These are phyloP conservation scores for Teunomyces atbi DNA, from an alignment of 805 yeast genomes.

Conservation along the genomic window DNA sequence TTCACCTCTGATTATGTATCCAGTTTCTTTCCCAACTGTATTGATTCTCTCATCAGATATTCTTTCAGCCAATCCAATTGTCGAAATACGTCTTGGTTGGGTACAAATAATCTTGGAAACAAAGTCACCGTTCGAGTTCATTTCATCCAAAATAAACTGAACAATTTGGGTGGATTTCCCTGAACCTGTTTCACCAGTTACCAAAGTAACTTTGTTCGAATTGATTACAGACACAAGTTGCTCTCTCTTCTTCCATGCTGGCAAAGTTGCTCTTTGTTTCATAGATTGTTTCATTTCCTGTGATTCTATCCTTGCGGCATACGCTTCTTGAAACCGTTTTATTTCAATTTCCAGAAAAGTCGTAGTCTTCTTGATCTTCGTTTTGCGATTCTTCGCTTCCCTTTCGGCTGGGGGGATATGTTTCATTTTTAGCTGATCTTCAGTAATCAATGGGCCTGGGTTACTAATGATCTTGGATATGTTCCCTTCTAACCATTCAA, in stretches of 20 bases:
- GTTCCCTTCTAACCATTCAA: slow-evolving; percentile 76
- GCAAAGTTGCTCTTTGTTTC: slow-evolving; percentile 53
- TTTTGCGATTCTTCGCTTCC: background rate
- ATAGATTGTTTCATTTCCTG: slow-evolving; percentile 35
- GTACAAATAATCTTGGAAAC: slow-evolving; percentile 74
- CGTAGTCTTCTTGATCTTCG: background rate
- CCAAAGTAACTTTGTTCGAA: slow-evolving; percentile 61
- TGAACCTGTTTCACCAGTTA: slow-evolving; percentile 97
- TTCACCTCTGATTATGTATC: slow-evolving; percentile 89
- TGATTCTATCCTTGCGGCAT: background rate
- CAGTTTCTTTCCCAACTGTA: slow-evolving; percentile 71
- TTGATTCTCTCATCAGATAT: slow-evolving; percentile 79
- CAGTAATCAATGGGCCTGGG: slow-evolving; percentile 64
- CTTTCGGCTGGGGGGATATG: background rate
- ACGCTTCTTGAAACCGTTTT: background rate
- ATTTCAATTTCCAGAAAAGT: slow-evolving; percentile 5
- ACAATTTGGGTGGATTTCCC: slow-evolving; percentile 96
- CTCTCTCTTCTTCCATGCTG: slow-evolving; percentile 77
- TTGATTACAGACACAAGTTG: slow-evolving; percentile 57
- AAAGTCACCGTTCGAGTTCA: slow-evolving; percentile 49
- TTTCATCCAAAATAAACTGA: slow-evolving; percentile 77
- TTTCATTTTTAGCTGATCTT: slow-evolving; percentile 9
- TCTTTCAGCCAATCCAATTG: slow-evolving; percentile 91
- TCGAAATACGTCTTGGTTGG: slow-evolving; percentile 94
- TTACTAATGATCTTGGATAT: slow-evolving; percentile 55